A percentile compares a stretch with the other conserved stretches of the same genome.
Evolutionary conservation across 495 filamentous ascomycete genomes (phyloP).

Genomic region (Aspergillus homomorphus): DNA sequence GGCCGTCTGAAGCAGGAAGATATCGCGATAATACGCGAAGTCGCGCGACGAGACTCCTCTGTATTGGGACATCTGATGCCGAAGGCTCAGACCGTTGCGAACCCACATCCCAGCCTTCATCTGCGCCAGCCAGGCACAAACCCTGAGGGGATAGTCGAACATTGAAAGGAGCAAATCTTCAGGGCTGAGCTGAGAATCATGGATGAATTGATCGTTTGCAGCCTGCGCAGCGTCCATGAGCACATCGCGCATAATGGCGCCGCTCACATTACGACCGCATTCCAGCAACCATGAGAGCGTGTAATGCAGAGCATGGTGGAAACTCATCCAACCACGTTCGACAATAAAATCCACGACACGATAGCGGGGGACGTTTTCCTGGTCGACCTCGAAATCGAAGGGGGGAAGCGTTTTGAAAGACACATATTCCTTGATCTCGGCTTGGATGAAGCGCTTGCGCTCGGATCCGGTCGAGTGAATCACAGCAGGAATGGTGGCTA

Average conservation of each 20-base stretch:
- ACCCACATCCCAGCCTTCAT: conserved; percentile 99
- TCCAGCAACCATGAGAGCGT: conserved; percentile 97
- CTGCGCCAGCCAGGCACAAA: conserved; percentile 94
- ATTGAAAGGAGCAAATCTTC: conserved; percentile 83
- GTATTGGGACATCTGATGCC: conserved; percentile 92
- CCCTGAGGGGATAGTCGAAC: conserved; percentile 89
- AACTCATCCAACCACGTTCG: conserved; percentile 86
- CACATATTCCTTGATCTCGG: conserved; percentile 81
- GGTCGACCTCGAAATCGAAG: conserved; percentile 73
- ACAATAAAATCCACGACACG: conserved; percentile 83
- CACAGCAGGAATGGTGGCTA: conserved; percentile 72
- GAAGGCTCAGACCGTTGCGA: conserved; percentile 89
- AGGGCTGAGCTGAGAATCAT: conserved; percentile 31
- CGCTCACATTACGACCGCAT: conserved; percentile 72
- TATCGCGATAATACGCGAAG: conserved; percentile 89
- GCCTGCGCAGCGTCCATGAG: conserved; percentile 54
- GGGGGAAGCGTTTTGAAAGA: conserved; percentile 71
- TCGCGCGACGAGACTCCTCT: conserved; percentile 82
- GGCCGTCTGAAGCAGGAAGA: conserved; percentile 89
- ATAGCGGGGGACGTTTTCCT: conserved; percentile 38
- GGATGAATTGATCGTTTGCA: conserved; percentile 32
- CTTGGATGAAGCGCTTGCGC: conserved; percentile 76
- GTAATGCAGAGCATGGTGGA: conserved; percentile 96
- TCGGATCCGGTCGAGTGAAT: conserved; percentile 87
- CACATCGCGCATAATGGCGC: conserved; percentile 59